Conservation (phyloP, 768 basidiomycete species). For the Suillus paluster region DNA sequence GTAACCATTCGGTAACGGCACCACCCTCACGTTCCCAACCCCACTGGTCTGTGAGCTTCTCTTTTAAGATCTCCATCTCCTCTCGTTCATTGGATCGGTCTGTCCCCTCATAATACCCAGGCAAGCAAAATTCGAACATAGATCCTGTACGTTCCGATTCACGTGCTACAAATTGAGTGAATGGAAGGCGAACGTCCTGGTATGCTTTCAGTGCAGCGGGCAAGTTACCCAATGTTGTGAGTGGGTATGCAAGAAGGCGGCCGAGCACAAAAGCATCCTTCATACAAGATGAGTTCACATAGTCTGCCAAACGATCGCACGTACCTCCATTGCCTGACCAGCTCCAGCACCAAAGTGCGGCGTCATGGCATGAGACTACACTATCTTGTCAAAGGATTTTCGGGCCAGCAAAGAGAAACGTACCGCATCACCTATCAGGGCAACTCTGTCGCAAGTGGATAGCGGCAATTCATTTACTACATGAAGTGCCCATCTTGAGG, state of each 20-base stretch:
- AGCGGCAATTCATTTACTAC: constrained; percentile 44
- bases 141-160: constrained; percentile 20
- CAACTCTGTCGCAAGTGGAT: constrained; percentile 44
- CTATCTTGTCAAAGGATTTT: background rate
- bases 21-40: constrained; percentile 16
- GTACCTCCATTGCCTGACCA: constrained; percentile 32
- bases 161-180: constrained; percentile 17
- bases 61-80: constrained; percentile 19
- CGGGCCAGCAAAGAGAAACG: constrained; percentile 4
- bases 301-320: background rate
- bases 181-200: constrained; percentile 24
- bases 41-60: constrained; percentile 21
- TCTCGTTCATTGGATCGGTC: constrained; percentile 17
- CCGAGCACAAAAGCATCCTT: constrained; percentile 32
- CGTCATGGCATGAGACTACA: constrained; percentile 29
- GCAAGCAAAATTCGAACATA: constrained; percentile 23
- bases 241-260: constrained; percentile 19
- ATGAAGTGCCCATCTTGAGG: constrained; percentile 51
- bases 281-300: background rate
- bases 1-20: constrained; percentile 18
- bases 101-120: constrained; percentile 28
- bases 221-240: constrained; percentile 13
- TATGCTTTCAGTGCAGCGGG: constrained; percentile 20
- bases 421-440: constrained; percentile 56
- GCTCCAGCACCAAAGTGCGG: constrained; percentile 29